phyloP scores from a whole-genome alignment of 345 rosid genomes.

The Camelina neglecta region DNA sequence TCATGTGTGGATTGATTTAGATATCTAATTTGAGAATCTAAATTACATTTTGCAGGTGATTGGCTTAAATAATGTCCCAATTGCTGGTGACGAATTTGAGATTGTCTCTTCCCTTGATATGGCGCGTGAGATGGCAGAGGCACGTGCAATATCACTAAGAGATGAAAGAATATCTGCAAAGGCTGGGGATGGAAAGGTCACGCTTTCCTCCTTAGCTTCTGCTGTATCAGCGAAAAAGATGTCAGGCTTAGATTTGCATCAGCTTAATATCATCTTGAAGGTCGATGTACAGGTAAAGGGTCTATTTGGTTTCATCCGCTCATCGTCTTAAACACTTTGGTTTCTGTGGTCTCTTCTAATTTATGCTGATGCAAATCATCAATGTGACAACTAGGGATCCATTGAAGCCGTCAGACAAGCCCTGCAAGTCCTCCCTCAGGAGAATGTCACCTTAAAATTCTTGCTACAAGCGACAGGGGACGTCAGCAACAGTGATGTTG shows the following conservation, averaged over 20 bases:
- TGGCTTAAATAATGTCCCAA: conserved; percentile 82
- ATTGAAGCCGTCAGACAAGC: conserved; percentile 97
- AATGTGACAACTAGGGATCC: conserved; percentile 73
- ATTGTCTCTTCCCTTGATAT: conserved; percentile 78
- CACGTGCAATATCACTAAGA: conserved; percentile 68
- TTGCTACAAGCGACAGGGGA: conserved; percentile 93
- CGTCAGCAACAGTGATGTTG: conserved; percentile 85
- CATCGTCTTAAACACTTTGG: conserved; percentile 3
- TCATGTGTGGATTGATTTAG: conserved; percentile 18
- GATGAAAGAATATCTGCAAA: conserved; percentile 83
- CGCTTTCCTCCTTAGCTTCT: conserved; percentile 95
- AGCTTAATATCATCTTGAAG: conserved; percentile 87
- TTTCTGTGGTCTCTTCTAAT: conserved; percentile 11
- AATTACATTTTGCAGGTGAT: conserved; percentile 61
- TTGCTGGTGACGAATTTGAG: conserved; percentile 96
- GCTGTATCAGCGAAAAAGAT: conserved; percentile 81
- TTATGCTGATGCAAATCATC: conserved; percentile 25
- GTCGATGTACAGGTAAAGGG: conserved; percentile 88
- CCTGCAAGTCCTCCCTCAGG: conserved; percentile 87
- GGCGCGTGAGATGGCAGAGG: conserved; percentile 90
- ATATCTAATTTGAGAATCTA: conserved; percentile 20
- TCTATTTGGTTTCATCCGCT: conserved; percentile 17
- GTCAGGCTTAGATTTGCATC: conserved; percentile 95
- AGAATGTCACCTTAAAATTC: conserved; percentile 87
- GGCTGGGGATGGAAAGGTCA: conserved; percentile 96